Conservation (phyloP, 2,329 filamentous ascomycete genomes). For the Pyricularia sp. region DNA sequence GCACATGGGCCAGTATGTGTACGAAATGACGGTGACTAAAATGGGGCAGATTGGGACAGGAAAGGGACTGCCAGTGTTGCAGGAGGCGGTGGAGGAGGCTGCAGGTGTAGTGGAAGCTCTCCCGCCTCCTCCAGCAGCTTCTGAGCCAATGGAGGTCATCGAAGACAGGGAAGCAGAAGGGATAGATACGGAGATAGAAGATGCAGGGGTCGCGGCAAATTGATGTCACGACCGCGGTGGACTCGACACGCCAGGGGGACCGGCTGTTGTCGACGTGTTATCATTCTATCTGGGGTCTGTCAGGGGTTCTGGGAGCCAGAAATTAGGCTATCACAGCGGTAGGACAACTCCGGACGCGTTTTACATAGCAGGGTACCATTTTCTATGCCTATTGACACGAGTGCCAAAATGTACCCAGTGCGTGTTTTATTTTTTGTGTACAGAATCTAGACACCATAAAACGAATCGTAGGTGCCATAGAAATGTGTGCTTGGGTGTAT, state of each 20-base stretch:
- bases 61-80: conserved; percentile 16
- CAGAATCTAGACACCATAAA: background rate
- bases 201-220: conserved; percentile 9
- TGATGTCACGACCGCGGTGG: background rate
- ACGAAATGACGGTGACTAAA: conserved; percentile 75
- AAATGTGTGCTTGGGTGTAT: background rate
- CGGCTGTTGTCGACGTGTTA: background rate
- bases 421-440: background rate
- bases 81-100: background rate
- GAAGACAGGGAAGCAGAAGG: conserved; percentile 13
- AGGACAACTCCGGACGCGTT: background rate
- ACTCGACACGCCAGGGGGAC: background rate
- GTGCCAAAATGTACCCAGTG: background rate
- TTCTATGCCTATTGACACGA: background rate
- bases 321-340: background rate
- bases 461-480: background rate
- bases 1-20: conserved; percentile 93
- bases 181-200: conserved; percentile 19
- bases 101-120: background rate
- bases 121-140: conserved; percentile 11
- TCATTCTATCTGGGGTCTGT: background rate
- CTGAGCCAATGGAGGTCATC: conserved; percentile 14
- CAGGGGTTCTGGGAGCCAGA: background rate
- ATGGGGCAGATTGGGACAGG: conserved; percentile 38
- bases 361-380: background rate